Evolutionary conservation across 2,329 filamentous ascomycete species (phyloP), one percentile per base, ranked within the genome.

Genomic region (Fusarium clavum): DNA sequence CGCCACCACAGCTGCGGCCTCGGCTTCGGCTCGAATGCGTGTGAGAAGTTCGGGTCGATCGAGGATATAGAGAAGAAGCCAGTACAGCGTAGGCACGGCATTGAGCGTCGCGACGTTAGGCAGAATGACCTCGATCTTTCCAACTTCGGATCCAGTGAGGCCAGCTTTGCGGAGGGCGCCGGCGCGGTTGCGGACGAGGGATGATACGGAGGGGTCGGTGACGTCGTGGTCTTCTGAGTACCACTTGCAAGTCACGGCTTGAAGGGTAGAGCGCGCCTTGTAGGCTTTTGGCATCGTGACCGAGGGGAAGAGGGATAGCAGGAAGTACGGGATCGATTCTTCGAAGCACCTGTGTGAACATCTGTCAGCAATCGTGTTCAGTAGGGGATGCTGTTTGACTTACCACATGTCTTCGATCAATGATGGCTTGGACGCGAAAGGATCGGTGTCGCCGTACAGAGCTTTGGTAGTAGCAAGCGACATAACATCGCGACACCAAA

Each of bases 371-470:
- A 24, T 7, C 4, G 4, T 29, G 13, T 12, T 13, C 3, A 16
- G 4, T 16, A 40, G 4, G 6, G 16, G n/a, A 3, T 22, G 6
- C 1, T 16, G 12, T 3, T 5, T 8, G 2, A 52, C 67, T 16
- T 54, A 75, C 74, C 74, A 76, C 29, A 70, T 48, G 6, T 65
- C 52, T 10, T 73, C 47, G 22, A 76, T 55, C 7, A 75, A 27
- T 1, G 57, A 49, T 10, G 63, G 62, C 7, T 74, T 70, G 1
- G 73, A 51, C n/a, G 69, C 76, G 32, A 84, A 77, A 0, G 83
- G 83, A 59, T 85, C 83, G 3, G 80, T 61, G 1, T 81, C 77
- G 3, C 84, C 84, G 47, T 81, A 84, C 24, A 86, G 73, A 5
- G 81, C 78, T 27, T 77, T 66, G 11, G 77, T 77, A 0, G 81